Base-by-base conservation (phyloP, 768 basidiomycete genomes). In the Mrakia blollopis region DNA sequence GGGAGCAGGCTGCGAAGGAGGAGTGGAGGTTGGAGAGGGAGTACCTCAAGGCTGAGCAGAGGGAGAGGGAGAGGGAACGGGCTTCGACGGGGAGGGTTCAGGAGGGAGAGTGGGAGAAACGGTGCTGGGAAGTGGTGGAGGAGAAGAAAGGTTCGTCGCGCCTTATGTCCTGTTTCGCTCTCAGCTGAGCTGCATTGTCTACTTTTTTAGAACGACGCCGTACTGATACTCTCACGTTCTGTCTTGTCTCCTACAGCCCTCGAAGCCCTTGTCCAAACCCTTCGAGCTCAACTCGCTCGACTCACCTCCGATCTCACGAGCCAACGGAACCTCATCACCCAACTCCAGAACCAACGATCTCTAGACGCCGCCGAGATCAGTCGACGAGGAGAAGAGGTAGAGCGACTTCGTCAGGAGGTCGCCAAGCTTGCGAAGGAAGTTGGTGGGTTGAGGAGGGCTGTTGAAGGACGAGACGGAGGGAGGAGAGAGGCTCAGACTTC, bases 391-490 rank as follows among this genome's bases (percentile, higher is more conserved):
- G 83, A 85, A 6, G 92, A 93, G 78, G 88, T 95, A 11, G 86
- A 88, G 62, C 85, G 86, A 18, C 87, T 97, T 16, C 87, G 87
- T 52, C 85, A 87, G 16, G 92, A 95, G 80, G 91, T 98, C 10
- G 92, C 94, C 80, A 84, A 90, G 61, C 87, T 97, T 8, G 90
- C 88, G 0, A 89, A 89, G 5, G 94, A 98, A 83, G 92, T 98
- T 2, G 91, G 91, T 78, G 90, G 92, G 3, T 86, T 97, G n/a
- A 86, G 91, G 16, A 91, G 89, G 0, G 91, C 94, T 0, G 92
- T 98, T 0, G 92, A 95, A 82, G 91, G 92, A 79, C 83, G 93
- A 37, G 89, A 91, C 72, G 80, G 81, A 74, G 60, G 47, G 23
- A 80, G 78, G 25, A 77, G 80, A 21, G 74, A 73, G 63, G 81